phyloP scores from a whole-genome alignment of 345 rosid genomes.

The Salix udensis region DNA sequence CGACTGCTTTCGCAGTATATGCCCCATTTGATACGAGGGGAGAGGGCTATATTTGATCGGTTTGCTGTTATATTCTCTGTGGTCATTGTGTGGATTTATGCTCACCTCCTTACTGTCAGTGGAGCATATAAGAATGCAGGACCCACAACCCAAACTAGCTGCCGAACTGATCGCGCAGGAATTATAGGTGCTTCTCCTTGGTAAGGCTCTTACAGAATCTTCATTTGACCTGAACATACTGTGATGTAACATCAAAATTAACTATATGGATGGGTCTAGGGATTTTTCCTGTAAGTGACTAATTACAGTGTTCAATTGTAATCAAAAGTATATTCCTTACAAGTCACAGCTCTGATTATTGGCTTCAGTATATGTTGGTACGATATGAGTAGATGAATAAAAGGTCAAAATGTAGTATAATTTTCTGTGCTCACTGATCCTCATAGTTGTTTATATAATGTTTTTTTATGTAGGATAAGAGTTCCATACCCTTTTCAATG shows the following conservation, averaged over 20 bases:
- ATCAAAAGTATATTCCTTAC: not conserved
- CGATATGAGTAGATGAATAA: conserved; percentile 1
- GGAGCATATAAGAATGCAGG: conserved; percentile 81
- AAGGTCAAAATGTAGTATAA: not conserved
- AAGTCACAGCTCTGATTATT: not conserved
- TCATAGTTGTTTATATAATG: not conserved
- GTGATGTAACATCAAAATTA: not conserved
- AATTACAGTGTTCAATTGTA: not conserved
- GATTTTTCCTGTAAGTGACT: not conserved
- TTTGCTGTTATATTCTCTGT: conserved; percentile 91
- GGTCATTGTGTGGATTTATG: conserved; percentile 82
- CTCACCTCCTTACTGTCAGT: conserved; percentile 86
- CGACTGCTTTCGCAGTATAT: conserved; percentile 53
- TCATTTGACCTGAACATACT: not conserved
- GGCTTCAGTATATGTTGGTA: not conserved
- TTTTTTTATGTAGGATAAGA: conserved; percentile 62
- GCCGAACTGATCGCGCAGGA: conserved; percentile 88
- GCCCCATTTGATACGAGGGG: conserved; percentile 60
- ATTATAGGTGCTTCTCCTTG: conserved; percentile 83
- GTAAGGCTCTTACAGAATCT: conserved; percentile 35
- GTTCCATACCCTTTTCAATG: conserved; percentile 97
- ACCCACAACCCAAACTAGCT: conserved; percentile 62
- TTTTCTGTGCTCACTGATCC: conserved; percentile 1
- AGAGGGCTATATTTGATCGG: conserved; percentile 64
- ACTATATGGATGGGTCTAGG: not conserved